phyloP scores from a whole-genome alignment of 768 basidiomycete species.

The Hebeloma cylindrosporum region DNA sequence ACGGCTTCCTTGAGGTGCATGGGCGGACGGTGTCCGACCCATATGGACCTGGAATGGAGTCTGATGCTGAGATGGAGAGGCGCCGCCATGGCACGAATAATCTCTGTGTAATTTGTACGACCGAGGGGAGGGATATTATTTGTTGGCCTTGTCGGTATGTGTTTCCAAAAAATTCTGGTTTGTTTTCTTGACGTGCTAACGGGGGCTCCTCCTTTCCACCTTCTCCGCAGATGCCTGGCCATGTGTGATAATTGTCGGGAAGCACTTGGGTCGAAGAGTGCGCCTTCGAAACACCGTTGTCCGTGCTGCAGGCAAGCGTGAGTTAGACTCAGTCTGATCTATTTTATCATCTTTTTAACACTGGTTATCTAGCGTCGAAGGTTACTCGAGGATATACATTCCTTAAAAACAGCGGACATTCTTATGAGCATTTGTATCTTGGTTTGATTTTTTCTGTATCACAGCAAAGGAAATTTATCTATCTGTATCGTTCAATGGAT shows the following conservation, averaged over 20 bases:
- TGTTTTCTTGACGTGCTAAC: neutral
- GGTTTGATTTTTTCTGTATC: too few species aligned
- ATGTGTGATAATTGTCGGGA: constrained; percentile 68
- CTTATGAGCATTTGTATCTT: too few species aligned
- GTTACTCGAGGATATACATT: constrained; percentile 63
- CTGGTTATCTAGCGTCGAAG: constrained; percentile 39
- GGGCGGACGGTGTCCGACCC: constrained; percentile 5
- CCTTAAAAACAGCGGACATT: too few species aligned
- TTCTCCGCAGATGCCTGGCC: constrained; percentile 45
- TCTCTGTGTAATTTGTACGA: constrained; percentile 69
- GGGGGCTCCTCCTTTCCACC: constrained; percentile 16
- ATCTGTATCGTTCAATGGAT: too few species aligned
- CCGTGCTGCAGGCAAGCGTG: constrained; percentile 64
- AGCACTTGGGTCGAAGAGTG: constrained; percentile 53
- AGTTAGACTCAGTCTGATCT: constrained; percentile 21
- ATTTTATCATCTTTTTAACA: constrained; percentile 14
- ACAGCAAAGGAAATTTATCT: too few species aligned
- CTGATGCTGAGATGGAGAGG: constrained; percentile 2
- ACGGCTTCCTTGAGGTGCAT: constrained; percentile 16
- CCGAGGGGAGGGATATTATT: constrained; percentile 67
- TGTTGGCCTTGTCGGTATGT: constrained; percentile 83
- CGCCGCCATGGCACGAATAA: constrained; percentile 21
- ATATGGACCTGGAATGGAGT: too few species aligned
- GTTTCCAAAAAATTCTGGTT: neutral
- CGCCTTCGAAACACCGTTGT: constrained; percentile 60